Conservation (phyloP, 163 green algal genomes). For the Volvox carteri region DNA sequence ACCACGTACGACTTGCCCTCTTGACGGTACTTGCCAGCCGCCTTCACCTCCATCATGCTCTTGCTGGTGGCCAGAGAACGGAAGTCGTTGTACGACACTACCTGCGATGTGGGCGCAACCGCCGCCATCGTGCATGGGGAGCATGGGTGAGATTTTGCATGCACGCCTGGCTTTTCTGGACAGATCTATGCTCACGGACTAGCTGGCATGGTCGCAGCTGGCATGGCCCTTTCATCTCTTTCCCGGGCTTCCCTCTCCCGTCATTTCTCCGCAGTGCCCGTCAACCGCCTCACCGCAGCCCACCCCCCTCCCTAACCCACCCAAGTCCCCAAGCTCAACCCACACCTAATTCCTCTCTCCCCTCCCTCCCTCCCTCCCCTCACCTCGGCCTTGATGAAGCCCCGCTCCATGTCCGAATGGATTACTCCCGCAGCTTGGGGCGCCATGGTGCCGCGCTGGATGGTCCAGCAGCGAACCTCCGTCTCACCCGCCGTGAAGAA, state of each 20-base stretch:
- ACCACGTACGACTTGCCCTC: constrained; percentile 95
- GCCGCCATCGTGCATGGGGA: too few relatives aligned
- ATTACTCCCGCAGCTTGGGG: constrained; percentile 80
- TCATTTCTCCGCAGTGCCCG: too few relatives aligned
- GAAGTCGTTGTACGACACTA: constrained; percentile 79
- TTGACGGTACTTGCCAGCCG: constrained; percentile 93
- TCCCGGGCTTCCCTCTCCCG: too few relatives aligned
- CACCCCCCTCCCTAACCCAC: too few relatives aligned
- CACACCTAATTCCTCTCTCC: not conserved
- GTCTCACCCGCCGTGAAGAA: constrained; percentile 66
- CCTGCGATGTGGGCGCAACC: too few relatives aligned
- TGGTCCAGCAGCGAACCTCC: constrained; percentile 59
- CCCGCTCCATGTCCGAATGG: constrained; percentile 83
- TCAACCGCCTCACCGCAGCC: too few relatives aligned
- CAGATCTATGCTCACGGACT: too few relatives aligned
- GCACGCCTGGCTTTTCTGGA: too few relatives aligned
- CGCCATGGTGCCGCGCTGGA: constrained; percentile 31
- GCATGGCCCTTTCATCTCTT: too few relatives aligned
- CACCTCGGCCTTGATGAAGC: constrained; percentile 83
- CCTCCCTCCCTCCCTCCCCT: not conserved
- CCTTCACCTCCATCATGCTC: constrained; percentile 87
- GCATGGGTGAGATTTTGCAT: too few relatives aligned
- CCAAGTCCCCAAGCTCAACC: too few relatives aligned
- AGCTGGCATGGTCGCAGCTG: too few relatives aligned
- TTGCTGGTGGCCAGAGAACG: constrained; percentile 73